Evolutionary conservation across 1,284 basidiomycete species (phyloP), one percentile per base, ranked within the genome.

Genomic region (Polyporus tsugae): DNA sequence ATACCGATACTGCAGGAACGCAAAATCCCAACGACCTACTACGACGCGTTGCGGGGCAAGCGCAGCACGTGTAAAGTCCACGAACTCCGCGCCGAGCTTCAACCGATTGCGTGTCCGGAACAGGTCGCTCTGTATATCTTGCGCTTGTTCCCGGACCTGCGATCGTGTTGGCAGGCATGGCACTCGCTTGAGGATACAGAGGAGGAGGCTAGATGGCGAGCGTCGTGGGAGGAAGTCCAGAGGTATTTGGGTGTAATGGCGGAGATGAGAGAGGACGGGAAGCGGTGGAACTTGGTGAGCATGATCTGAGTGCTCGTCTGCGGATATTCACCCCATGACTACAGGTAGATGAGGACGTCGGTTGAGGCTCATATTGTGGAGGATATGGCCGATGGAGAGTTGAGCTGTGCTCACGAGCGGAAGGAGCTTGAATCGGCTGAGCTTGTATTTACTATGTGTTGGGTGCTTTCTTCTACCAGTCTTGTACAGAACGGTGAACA

Each of bases 231-330:
- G 22, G 46, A 52, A 52, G 46, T 52, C 2, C 7, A 25, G 46
- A 52, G 46, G 46, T 52, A 52, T 25, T n/a, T 52, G 46, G 22
- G 46, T 13, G 46, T 52, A 25, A 52, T 52, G 46, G 22, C n/a
- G 46, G 46, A 49, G 46, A 49, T 49, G 46, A n/a, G 46, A 22
- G 22, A 49, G 46, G 46, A 49, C 22, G 46, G 46, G 46, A 49
- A 49, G 10, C n/a, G 22, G 22, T 49, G 46, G 46, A 49, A 49
- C 22, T 49, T 49, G 22, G 46, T 49, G 46, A 49, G 46, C 22
- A 9, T 22, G 10, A 3, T 11, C 25, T 49, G n/a, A 52, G n/a
- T 10, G 22, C 22, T 29, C 5, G 22, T 41, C 13, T 19, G 41
- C 41, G 41, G 19, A 11, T 17, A 17, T 42, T 19, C 11, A 42